These are phyloP conservation scores for Pestalotiopsis sp. DNA, from an alignment of 2,329 filamentous ascomycete species.

Conservation along the genomic window DNA sequence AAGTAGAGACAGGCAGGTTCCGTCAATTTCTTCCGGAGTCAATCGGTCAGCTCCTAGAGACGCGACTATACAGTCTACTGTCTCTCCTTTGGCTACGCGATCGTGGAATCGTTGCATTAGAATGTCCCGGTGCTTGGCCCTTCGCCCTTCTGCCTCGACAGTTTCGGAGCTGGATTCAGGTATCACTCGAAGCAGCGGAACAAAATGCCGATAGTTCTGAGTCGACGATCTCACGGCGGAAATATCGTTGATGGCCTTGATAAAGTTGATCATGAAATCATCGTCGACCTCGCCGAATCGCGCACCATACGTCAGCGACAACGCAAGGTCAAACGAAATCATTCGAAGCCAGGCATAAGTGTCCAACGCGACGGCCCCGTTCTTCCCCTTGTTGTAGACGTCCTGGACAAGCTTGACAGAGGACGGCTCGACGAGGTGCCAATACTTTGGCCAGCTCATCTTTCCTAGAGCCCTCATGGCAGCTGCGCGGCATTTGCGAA, in stretches of 20 bases:
- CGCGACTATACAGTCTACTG: constrained; percentile 19
- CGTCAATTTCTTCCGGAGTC: constrained; percentile 22
- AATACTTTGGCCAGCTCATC: constrained; percentile 23
- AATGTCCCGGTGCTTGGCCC: constrained; percentile 14
- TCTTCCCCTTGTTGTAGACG: constrained; percentile 17
- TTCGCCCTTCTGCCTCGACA: constrained; percentile 14
- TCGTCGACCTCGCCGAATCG: constrained; percentile 23
- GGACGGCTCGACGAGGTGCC: constrained; percentile 21
- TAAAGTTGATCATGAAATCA: constrained; percentile 18
- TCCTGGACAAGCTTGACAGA: constrained; percentile 14
- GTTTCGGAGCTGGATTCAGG: constrained; percentile 15
- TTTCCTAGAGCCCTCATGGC: constrained; percentile 22
- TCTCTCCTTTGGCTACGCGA: constrained; percentile 16
- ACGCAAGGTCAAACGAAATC: constrained; percentile 22
- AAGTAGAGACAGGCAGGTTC: constrained; percentile 23
- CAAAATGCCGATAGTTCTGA: constrained; percentile 20
- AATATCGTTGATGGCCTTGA: constrained; percentile 23
- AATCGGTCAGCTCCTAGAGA: constrained; percentile 19
- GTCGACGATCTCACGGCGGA: constrained; percentile 24
- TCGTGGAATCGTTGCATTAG: constrained; percentile 15
- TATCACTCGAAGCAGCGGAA: constrained; percentile 19
- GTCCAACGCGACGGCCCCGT: constrained; percentile 17
- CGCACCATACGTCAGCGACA: constrained; percentile 24
- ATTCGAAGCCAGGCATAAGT: constrained; percentile 21
- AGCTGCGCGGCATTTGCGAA: constrained; percentile 21